Percentiles rank a stretch among this genome's conserved stretches.
Conservation (phyloP, 2,329 filamentous ascomycete genomes). For the Magnaporthiopsis rhizophila region DNA sequence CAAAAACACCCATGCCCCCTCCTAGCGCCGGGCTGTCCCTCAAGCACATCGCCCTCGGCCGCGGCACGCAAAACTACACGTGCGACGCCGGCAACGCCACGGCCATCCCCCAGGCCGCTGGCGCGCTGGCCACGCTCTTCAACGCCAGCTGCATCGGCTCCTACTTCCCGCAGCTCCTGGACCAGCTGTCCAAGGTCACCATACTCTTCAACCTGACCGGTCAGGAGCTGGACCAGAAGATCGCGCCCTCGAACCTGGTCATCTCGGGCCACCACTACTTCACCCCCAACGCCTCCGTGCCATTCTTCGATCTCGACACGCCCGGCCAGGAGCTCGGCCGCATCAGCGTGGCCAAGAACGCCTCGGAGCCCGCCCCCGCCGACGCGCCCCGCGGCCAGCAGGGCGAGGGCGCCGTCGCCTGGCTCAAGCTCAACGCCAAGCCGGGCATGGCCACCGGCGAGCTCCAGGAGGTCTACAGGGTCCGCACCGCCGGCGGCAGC, state of each 20-base stretch:
- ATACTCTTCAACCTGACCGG: slow-evolving; percentile 55
- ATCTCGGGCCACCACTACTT: slow-evolving; percentile 80
- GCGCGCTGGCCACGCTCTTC: slow-evolving; percentile 79
- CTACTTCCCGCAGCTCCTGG: slow-evolving; percentile 58
- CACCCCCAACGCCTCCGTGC: slow-evolving; percentile 51
- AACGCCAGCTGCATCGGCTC: slow-evolving; percentile 76
- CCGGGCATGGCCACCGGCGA: slow-evolving; percentile 48
- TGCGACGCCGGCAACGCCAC: slow-evolving; percentile 57
- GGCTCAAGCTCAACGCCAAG: slow-evolving; percentile 63
- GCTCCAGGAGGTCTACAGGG: slow-evolving; percentile 70
- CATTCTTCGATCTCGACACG: slow-evolving; percentile 73
- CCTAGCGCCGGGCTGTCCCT: slow-evolving; percentile 54
- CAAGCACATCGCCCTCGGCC: slow-evolving; percentile 75
- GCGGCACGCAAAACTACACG: slow-evolving; percentile 91
- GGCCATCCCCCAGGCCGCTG: slow-evolving; percentile 54
- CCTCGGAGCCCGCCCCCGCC: slow-evolving; percentile 52
- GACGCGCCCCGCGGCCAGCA: slow-evolving; percentile 50
- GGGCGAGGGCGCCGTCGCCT: slow-evolving; percentile 65
- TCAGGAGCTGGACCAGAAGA: slow-evolving; percentile 22
- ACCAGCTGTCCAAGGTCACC: slow-evolving; percentile 56
- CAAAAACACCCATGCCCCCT: slow-evolving; percentile 30
- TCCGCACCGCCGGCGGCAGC: slow-evolving; percentile 76
- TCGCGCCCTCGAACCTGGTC: slow-evolving; percentile 51
- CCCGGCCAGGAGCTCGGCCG: slow-evolving; percentile 46
- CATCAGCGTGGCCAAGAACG: slow-evolving; percentile 54